Evolutionary conservation across 2,329 filamentous ascomycete genomes (phyloP).

Genomic region (Fusarium pseudoanthophilum): DNA sequence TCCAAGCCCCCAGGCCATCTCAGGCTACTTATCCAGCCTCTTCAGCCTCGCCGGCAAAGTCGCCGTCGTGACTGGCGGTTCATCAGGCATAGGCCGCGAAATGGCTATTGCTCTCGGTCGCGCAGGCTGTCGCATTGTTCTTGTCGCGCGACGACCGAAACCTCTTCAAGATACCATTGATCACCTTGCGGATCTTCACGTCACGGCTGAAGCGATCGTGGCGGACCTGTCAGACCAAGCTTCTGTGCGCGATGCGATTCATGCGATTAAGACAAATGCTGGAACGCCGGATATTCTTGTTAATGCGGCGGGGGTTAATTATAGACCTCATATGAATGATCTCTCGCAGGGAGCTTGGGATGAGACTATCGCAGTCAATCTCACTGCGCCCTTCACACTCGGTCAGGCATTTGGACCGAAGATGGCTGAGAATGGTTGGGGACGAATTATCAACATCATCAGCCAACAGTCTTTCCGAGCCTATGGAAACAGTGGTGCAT

Average conservation of each 20-base stretch:
- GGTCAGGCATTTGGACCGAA: constrained; percentile 48
- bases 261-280: constrained; percentile 34
- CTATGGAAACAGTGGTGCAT: constrained; percentile 49
- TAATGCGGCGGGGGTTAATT: constrained; percentile 48
- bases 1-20: constrained; percentile 9
- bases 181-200: constrained; percentile 40
- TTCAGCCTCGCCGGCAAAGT: constrained; percentile 47
- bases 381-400: constrained; percentile 48
- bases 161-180: constrained; percentile 41
- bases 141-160: constrained; percentile 44
- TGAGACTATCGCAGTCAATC: constrained; percentile 47
- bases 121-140: constrained; percentile 46
- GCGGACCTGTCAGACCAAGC: constrained; percentile 32
- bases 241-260: constrained; percentile 26
- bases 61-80: constrained; percentile 49
- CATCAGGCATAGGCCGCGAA: constrained; percentile 49
- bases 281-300: constrained; percentile 48
- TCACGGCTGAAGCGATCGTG: constrained; percentile 37
- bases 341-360: constrained; percentile 47
- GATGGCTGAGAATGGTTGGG: constrained; percentile 48
- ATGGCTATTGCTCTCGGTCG: constrained; percentile 47
- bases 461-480: constrained; percentile 49
- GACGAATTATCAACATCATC: constrained; percentile 49
- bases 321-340: constrained; percentile 45
- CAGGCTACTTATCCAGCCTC: constrained; percentile 43